Evolutionary conservation across 129 eudicot species (phyloP), one percentile per base, ranked within the genome.

Genomic region (Flaveria trinervia): DNA sequence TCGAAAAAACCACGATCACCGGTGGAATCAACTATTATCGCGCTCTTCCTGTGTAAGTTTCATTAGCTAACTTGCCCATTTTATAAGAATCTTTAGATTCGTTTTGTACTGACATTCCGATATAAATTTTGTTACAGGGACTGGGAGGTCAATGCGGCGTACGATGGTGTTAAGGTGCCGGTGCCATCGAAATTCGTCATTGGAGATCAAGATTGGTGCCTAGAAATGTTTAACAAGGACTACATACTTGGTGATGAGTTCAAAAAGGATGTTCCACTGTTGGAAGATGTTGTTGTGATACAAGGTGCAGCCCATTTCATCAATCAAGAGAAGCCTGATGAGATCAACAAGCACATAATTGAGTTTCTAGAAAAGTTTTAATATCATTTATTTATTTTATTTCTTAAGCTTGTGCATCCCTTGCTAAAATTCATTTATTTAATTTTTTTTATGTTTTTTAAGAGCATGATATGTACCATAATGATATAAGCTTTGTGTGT

Each of bases 1-100:
- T 70, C 17, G 80, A 80, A 15, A 72, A 87, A 43, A 77, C 87
- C n/a, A 85, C 89, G 59, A 83, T 89, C n/a, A 80, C 91, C 2
- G 92, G 96, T 10, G 92, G 86, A 59, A 17, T 92, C 18, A 87
- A 92, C 85, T 89, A 92, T 59, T 92, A 89, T 60, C 90, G 92
- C 7, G 92, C 88, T 55, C 28, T 89, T 9, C 80, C 74, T 62
- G n/a, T 83, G 97, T 89, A 80, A 81, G 91, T 81, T 22, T 22
- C 66, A 23, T 6, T 56, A 14, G 41, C 17, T 1, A 13, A 4
- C 22, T 13, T 46, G 7, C 13, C 5, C 10, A 17, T 45, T 14
- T 15, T 9, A 20, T 9, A 2, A 20, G 44, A 15, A 49, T 48
- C 3, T 61, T 12, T 9, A 41, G 36, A 11, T 64, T 2, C 13